Conservation (phyloP, 1,139 yeast genomes). For the Kluyveromyces marxianus region DNA sequence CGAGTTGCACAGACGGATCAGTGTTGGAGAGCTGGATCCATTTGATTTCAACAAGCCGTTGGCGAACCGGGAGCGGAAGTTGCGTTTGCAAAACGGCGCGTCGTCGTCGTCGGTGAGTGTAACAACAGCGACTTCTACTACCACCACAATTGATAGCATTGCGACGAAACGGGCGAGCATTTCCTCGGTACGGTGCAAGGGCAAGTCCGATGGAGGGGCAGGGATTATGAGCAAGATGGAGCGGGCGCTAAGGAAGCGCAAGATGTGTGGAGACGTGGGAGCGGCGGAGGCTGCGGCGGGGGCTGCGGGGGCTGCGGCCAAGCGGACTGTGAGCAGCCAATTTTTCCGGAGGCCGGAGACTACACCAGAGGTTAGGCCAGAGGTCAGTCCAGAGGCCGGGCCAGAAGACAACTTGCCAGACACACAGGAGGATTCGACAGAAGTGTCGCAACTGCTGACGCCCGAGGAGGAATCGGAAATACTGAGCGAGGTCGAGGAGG, state of each 20-base stretch:
- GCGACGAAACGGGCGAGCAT: neutral
- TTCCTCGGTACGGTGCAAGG: neutral
- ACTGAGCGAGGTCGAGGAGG: conserved; percentile 15
- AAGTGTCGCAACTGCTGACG: neutral
- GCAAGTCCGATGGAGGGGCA: neutral
- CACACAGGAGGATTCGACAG: too few species aligned
- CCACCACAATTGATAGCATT: neutral
- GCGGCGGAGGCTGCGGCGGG: neutral
- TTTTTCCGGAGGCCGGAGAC: conserved; percentile 3
- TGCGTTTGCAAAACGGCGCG: conserved; percentile 13
- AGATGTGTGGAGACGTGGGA: neutral
- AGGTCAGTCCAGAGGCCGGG: neutral
- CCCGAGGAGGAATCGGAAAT: conserved; percentile 12
- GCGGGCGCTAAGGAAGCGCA: conserved; percentile 1
- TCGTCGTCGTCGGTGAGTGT: conserved; percentile 16
- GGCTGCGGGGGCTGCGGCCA: neutral
- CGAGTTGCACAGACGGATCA: conserved; percentile 47
- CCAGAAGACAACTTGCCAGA: neutral
- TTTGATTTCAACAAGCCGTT: conserved; percentile 42
- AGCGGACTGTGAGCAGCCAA: neutral
- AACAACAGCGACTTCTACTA: conserved; percentile 16
- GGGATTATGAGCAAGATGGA: conserved; percentile 5
- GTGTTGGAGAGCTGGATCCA: conserved; percentile 65
- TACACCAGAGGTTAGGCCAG: neutral
- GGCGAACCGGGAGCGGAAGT: conserved; percentile 30